Conservation (phyloP, 768 basidiomycete genomes). For the Suillus subalutaceus region DNA sequence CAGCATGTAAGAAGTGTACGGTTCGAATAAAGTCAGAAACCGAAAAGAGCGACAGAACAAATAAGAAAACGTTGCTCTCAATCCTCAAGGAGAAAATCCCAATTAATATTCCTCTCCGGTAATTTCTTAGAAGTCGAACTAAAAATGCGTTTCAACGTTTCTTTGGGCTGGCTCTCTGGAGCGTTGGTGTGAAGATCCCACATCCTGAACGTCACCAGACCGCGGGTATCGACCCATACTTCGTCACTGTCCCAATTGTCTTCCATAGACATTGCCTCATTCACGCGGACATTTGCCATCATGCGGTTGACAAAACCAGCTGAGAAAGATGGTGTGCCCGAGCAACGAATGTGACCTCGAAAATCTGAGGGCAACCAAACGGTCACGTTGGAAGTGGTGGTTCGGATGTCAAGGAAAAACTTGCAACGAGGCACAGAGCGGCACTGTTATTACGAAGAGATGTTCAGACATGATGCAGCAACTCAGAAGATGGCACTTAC, state of each 20-base stretch:
- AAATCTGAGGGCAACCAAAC: conserved; percentile 84
- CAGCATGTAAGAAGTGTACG: conserved; percentile 2
- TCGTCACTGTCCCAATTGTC: conserved; percentile 54
- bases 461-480: conserved; percentile 17
- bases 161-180: conserved; percentile 65
- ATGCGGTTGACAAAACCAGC: conserved; percentile 77
- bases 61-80: conserved; percentile 28
- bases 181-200: conserved; percentile 73
- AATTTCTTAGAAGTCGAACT: conserved; percentile 53
- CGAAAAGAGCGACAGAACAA: conserved; percentile 15
- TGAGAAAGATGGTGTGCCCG: conserved; percentile 59
- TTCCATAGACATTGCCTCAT: conserved; percentile 36
- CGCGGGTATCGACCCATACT: conserved; percentile 62
- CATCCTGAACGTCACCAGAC: conserved; percentile 71
- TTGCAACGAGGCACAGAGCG: conserved; percentile 54
- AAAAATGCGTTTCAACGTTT: conserved; percentile 66
- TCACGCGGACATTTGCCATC: conserved; percentile 52
- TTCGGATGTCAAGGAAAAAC: conserved; percentile 68
- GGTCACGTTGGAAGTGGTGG: conserved; percentile 68
- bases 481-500: conserved; percentile 45
- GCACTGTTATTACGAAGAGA: conserved; percentile 43
- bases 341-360: conserved; percentile 62
- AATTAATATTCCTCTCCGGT: conserved; percentile 60
- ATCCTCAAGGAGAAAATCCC: conserved; percentile 81
- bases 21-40: conserved; percentile 15